These are phyloP conservation scores for Ziziphus jujuba DNA, from an alignment of 306 rosid genomes.

Conservation along the genomic window DNA sequence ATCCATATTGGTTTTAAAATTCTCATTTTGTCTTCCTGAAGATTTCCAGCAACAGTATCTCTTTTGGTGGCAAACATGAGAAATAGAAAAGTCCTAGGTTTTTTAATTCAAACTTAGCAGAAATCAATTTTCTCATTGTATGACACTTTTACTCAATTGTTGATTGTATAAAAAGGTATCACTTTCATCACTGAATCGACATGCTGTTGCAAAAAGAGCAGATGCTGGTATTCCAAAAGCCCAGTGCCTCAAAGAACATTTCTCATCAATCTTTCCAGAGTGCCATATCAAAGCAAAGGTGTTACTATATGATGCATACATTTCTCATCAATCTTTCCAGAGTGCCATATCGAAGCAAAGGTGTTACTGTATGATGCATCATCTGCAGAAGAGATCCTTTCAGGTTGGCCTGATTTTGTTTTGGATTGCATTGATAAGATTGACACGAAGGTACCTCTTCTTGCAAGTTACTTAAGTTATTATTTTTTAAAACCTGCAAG, in stretches of 20 bases:
- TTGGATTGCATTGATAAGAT: slow-evolving; percentile 94
- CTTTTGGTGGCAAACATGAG: too few species aligned
- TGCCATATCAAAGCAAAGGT: slow-evolving; percentile 86
- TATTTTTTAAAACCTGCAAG: background rate
- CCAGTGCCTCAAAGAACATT: slow-evolving; percentile 90
- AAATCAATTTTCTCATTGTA: background rate
- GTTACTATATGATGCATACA: slow-evolving; percentile 75
- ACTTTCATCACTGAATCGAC: slow-evolving; percentile 96
- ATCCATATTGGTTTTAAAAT: too few species aligned
- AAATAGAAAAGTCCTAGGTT: slow-evolving; percentile 18
- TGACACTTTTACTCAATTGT: slow-evolving; percentile 36
- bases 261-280: slow-evolving; percentile 84
- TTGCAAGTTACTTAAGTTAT: background rate
- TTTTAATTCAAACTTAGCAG: slow-evolving; percentile 6
- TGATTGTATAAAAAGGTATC: too few species aligned
- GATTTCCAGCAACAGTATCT: too few species aligned
- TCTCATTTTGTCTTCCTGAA: too few species aligned
- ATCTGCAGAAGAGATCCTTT: slow-evolving; percentile 90
- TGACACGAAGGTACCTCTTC: slow-evolving; percentile 78
- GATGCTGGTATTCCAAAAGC: slow-evolving; percentile 96
- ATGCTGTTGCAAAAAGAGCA: slow-evolving; percentile 97
- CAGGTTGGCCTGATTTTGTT: slow-evolving; percentile 88
- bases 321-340: slow-evolving; percentile 83
- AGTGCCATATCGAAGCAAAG: slow-evolving; percentile 83
- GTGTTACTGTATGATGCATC: slow-evolving; percentile 81